Percentiles rank a stretch among this genome's conserved stretches.
Evolutionary conservation across 495 filamentous ascomycete species (phyloP).

Genomic region (Astrothelium subdiscretum): DNA sequence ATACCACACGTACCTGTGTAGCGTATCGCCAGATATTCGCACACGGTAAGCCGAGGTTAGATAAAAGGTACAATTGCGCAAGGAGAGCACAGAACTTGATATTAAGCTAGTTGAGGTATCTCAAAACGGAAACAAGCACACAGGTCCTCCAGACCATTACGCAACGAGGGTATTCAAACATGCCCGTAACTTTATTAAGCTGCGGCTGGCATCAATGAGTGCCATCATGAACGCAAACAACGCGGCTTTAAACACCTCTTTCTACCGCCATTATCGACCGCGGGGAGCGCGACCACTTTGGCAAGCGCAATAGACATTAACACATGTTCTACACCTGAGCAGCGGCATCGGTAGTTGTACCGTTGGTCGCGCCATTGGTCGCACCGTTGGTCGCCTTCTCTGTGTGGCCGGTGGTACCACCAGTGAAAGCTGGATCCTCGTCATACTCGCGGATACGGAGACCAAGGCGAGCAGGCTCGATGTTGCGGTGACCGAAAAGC

Average conservation of each 20-base stretch:
- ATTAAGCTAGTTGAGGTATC: background rate
- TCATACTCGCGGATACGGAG: slow-evolving; percentile 35
- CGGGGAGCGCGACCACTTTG: background rate
- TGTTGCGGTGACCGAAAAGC: slow-evolving; percentile 41
- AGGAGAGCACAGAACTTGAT: background rate
- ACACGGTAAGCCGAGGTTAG: background rate
- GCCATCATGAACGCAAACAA: background rate
- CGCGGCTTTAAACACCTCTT: background rate
- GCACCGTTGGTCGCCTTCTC: slow-evolving; percentile 1
- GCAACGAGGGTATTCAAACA: background rate
- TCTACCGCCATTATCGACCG: background rate
- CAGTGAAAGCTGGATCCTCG: slow-evolving; percentile 19
- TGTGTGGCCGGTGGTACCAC: background rate
- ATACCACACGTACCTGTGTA: too few relatives aligned
- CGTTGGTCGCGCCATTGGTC: background rate
- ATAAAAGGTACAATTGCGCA: background rate
- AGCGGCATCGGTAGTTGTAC: background rate
- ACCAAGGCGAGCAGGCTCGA: slow-evolving; percentile 40
- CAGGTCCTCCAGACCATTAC: background rate
- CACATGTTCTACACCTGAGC: background rate
- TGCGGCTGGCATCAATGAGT: background rate
- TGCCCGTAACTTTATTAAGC: background rate
- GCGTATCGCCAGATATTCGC: too few relatives aligned
- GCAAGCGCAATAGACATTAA: background rate
- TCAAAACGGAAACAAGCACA: background rate